Conservation (phyloP, 2,329 filamentous ascomycete species). For the Lecanosticta acicola region DNA sequence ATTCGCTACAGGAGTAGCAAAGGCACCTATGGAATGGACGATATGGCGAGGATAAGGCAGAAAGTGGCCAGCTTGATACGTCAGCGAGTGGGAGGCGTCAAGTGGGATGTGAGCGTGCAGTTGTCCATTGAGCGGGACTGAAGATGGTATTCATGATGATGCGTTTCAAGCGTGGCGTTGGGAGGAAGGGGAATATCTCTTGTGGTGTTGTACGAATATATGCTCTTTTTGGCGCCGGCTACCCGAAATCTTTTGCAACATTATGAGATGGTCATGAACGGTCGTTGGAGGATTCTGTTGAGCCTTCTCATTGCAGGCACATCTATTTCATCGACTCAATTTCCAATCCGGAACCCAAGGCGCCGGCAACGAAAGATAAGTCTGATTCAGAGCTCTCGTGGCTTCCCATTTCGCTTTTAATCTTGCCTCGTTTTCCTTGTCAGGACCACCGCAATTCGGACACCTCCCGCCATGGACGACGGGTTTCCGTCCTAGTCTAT, state of each 20-base stretch:
- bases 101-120: constrained; percentile 92
- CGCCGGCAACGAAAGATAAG: not conserved
- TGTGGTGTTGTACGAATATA: not conserved
- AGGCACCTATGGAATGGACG: constrained; percentile 56
- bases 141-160: too few relatives aligned
- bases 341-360: too few relatives aligned
- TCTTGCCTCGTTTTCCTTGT: not conserved
- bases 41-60: constrained; percentile 66
- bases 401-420: not conserved
- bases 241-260: too few relatives aligned
- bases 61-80: constrained; percentile 73
- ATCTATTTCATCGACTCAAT: too few relatives aligned
- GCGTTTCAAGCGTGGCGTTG: not conserved
- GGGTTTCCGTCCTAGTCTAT: not conserved
- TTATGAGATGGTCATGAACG: not conserved
- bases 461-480: not conserved
- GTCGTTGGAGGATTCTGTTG: too few relatives aligned
- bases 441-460: not conserved
- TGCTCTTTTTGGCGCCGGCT: too few relatives aligned
- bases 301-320: too few relatives aligned
- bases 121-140: constrained; percentile 43
- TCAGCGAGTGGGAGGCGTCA: constrained; percentile 77
- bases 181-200: not conserved
- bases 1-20: constrained; percentile 59
- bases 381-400: not conserved